Evolutionary conservation across 805 yeast genomes (phyloP), one percentile per base, ranked within the genome.

Genomic region (Diddensiella caesifluorescens): DNA sequence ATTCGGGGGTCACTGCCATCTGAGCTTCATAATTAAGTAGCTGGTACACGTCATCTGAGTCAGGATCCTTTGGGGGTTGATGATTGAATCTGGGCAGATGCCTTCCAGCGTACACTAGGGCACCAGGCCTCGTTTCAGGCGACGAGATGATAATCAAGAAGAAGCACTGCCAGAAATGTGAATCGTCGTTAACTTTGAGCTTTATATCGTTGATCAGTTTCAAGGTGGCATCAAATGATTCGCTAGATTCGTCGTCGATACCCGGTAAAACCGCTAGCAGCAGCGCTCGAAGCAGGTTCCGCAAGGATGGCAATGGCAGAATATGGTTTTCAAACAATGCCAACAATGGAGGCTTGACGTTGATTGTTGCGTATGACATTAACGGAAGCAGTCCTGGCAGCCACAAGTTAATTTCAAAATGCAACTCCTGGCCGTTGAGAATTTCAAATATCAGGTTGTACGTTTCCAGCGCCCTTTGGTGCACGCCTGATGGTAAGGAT

Each of bases 401-500:
- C 98, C 98, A 92, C 1, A 81, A 63, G 30, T 72, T 68, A n/a
- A 83, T 67, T 42, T 77, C 74, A 7, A 63, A 47, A 33, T 81
- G 74, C 26, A 85, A 63, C 3, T 73, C 63, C 3, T 73, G 77
- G 0, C 61, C 56, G 1, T 83, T 81, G 26, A 90, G 63, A 22
- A 77, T 73, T 27, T 70, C 70, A 63, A 92, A 86, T 2, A 90
- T 74, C 40, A 68, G 65, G 18, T 74, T 77, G 60, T 89, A 92
- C 1, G 89, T 76, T 43, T 80, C 86, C 30, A 92, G 63, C 0
- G 96, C 74, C 57, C 87, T 92, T 51, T 83, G 83, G 59, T 92
- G 98, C 0, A 92, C 99, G 5, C 99, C 98, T 37, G 95, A 84
- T 0, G 99, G 98, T 7, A 92, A 69, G 38, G 71, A 71, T 1